Percentiles rank a stretch among this genome's conserved stretches.
These are phyloP conservation scores for Kluyveromyces dobzhanskii DNA, from an alignment of 805 yeast species.

Conservation along the genomic window DNA sequence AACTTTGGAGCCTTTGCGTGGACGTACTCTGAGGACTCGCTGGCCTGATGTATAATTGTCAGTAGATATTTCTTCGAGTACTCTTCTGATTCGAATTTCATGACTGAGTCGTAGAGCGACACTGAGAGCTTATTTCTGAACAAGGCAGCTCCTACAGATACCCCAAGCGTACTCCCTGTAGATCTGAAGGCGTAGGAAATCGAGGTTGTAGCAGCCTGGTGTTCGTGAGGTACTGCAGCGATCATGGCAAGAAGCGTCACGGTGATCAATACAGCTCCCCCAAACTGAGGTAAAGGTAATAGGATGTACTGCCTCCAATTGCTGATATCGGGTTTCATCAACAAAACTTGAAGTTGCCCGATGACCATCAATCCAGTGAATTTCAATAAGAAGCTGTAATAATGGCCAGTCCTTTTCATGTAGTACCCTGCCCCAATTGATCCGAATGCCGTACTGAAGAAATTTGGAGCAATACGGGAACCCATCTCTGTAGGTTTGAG, in stretches of 20 bases:
- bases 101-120: constrained; percentile 25
- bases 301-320: constrained; percentile 37
- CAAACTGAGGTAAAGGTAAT: constrained; percentile 43
- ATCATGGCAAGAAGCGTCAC: constrained; percentile 60
- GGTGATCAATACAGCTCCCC: constrained; percentile 52
- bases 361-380: constrained; percentile 36
- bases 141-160: constrained; percentile 56
- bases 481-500: constrained; percentile 52
- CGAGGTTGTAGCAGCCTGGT: constrained; percentile 79
- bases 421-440: constrained; percentile 57
- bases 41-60: constrained; percentile 42
- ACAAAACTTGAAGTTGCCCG: constrained; percentile 36
- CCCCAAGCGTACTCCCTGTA: constrained; percentile 81
- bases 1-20: constrained; percentile 43
- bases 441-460: constrained; percentile 49
- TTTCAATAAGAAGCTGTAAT: constrained; percentile 38
- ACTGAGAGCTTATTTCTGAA: constrained; percentile 40
- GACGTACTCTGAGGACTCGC: constrained; percentile 49
- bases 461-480: constrained; percentile 49
- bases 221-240: constrained; percentile 60
- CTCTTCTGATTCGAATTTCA: constrained; percentile 27
- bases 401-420: constrained; percentile 57
- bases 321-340: constrained; percentile 28
- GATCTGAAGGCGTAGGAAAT: constrained; percentile 85
- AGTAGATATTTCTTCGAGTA: constrained; percentile 33